Evolutionary conservation across 1,139 yeast genomes (phyloP).

Genomic region (Magnusiomyces clavatus): DNA sequence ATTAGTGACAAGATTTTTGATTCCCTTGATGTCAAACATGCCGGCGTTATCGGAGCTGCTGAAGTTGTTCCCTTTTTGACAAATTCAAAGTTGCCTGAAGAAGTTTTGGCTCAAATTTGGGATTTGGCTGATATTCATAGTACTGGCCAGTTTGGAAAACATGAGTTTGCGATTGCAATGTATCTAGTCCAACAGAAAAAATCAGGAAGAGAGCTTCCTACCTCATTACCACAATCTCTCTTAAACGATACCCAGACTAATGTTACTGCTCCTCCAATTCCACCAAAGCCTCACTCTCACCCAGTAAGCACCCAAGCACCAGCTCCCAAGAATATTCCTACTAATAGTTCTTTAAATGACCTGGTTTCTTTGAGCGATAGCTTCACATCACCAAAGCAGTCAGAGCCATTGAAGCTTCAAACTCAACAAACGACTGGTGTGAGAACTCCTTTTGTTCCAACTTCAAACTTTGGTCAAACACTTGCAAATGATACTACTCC

Average conservation of each 20-base stretch:
- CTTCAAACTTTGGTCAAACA: constrained; percentile 63
- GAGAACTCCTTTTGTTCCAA: constrained; percentile 45
- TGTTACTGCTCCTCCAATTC: constrained; percentile 17
- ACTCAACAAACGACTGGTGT: constrained; percentile 29
- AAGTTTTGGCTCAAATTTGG: constrained; percentile 85
- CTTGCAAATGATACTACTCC: constrained; percentile 33
- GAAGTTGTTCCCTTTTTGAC: constrained; percentile 86
- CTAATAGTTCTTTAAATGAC: constrained; percentile 24
- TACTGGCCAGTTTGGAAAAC: constrained; percentile 69
- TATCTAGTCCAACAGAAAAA: constrained; percentile 79
- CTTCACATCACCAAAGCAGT: constrained; percentile 28
- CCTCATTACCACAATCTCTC: constrained; percentile 32
- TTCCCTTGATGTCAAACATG: constrained; percentile 56
- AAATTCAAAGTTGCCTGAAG: constrained; percentile 81
- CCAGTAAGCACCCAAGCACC: constrained; percentile 19
- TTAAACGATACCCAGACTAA: constrained; percentile 8
- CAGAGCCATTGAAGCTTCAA: constrained; percentile 18
- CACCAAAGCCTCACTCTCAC: constrained; percentile 21
- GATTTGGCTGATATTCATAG: constrained; percentile 87
- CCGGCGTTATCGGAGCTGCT: constrained; percentile 54
- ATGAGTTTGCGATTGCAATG: constrained; percentile 91
- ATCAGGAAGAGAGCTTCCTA: constrained; percentile 71
- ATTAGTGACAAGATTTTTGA: constrained; percentile 77
- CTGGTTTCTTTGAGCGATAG: constrained; percentile 34
- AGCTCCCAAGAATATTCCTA: constrained; percentile 27